phyloP scores from a whole-genome alignment of 306 rosid species.

The Cucurbita argyrosperma region DNA sequence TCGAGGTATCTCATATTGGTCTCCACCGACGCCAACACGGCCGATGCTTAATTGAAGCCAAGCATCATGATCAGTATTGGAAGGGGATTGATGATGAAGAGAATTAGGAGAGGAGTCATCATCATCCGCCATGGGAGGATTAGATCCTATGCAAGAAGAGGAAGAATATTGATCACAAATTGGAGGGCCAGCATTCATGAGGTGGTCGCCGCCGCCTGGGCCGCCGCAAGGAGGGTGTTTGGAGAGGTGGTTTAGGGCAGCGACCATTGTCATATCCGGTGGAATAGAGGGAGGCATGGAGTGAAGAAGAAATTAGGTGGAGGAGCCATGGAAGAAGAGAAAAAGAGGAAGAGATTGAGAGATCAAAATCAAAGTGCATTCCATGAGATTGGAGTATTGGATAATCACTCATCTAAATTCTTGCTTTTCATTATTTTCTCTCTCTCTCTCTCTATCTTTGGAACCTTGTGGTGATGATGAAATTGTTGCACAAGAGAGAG shows the following conservation, averaged over 20 bases:
- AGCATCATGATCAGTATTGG: slow-evolving; percentile 14
- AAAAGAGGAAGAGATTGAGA: slow-evolving; percentile 12
- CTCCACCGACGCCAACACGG: neutral
- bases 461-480: slow-evolving; percentile 63
- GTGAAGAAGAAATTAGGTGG: neutral
- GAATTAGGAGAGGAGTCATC: slow-evolving; percentile 33
- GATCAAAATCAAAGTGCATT: slow-evolving; percentile 3
- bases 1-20: neutral
- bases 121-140: slow-evolving; percentile 61
- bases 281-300: slow-evolving; percentile 23
- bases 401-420: slow-evolving; percentile 34
- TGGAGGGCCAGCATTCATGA: slow-evolving; percentile 12
- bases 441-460: slow-evolving; percentile 43
- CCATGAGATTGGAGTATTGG: neutral
- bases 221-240: neutral
- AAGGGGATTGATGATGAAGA: slow-evolving; percentile 19
- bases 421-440: slow-evolving; percentile 65
- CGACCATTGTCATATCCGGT: slow-evolving; percentile 64
- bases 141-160: slow-evolving; percentile 39
- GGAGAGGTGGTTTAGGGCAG: slow-evolving; percentile 28
- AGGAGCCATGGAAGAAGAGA: slow-evolving; percentile 23
- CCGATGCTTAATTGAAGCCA: slow-evolving; percentile 91
- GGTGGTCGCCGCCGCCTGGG: neutral
- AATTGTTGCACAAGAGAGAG: slow-evolving; percentile 27
- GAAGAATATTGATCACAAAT: neutral